Base-by-base conservation (phyloP, 495 filamentous ascomycete species). In the Bacidia rubella region DNA sequence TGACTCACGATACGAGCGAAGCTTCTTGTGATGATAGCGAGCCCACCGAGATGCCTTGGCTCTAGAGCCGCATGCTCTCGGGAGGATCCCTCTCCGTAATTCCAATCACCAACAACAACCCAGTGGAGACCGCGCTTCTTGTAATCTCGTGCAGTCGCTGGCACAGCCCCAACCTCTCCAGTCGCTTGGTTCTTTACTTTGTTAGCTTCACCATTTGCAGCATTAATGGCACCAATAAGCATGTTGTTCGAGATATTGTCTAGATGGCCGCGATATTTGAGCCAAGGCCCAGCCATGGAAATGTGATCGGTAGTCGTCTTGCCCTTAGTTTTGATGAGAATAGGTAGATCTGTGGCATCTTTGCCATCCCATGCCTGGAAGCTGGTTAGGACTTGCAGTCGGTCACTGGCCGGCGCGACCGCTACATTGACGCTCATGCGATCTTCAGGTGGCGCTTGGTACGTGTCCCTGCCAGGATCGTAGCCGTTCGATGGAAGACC, bases 171-270 rank as follows among this genome's bases (percentile, higher is more conserved):
- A 63, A 78, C 87, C 53, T 87, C 79, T 56, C 81, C 86, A 55
- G 77, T 95, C 60, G 84, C 83, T 67, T 75, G 67, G 78, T 98
- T 97, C 79, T 88, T 86, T 69, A 98, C 76, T 77, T 90, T 96
- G 82, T 98, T 98, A 59, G 90, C 92, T 77, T 98, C 86, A 52
- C 85, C 88, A 71, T 97, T 98, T 59, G 83, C 90, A 55, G 79
- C 76, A 73, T 97, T 98, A 74, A 87, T 85, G 57, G 92, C 92
- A 74, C 93, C 93, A 63, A 98, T 97, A 69, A 98, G 73, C 90
- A 97, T 95, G 80, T 98, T 98, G 82, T 97, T 97, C 64, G 93
- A 97, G 76, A 98, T 97, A 79, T 98, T 98, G 78, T 98, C 93
- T 66, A 98, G 78, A 69, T 98, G 92, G 46, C 92, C 92, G 79